phyloP scores from a whole-genome alignment of 345 rosid genomes.

The Erodium maritimum region DNA sequence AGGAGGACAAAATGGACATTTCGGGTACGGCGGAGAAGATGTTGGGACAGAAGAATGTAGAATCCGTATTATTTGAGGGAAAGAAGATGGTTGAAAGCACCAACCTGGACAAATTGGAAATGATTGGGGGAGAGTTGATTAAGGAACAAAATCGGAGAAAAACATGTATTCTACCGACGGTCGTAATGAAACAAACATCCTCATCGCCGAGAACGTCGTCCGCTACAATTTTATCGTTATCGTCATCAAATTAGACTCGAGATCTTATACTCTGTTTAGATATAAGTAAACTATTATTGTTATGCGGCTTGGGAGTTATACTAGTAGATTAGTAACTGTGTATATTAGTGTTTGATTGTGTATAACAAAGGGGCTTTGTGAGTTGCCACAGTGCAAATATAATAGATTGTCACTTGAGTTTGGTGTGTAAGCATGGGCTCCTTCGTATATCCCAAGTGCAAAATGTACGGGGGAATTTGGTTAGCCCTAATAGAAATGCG shows the following conservation, averaged over 20 bases:
- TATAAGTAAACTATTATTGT: too few species aligned
- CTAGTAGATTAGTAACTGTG: too few species aligned
- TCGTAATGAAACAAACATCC: conserved; percentile 64
- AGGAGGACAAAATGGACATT: not conserved
- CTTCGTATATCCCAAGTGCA: too few species aligned
- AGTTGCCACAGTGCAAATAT: too few species aligned
- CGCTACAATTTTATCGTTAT: conserved; percentile 13
- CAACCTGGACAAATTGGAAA: conserved; percentile 74
- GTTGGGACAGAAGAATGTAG: conserved; percentile 93
- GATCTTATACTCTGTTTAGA: too few species aligned
- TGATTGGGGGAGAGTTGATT: conserved; percentile 81
- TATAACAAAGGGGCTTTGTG: too few species aligned
- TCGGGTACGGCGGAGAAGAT: conserved; percentile 65
- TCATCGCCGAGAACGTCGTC: conserved; percentile 5
- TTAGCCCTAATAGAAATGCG: too few species aligned
- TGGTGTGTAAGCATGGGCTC: too few species aligned
- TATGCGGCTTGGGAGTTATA: too few species aligned
- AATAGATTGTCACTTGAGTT: too few species aligned
- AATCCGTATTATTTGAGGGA: conserved; percentile 80
- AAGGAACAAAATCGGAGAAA: conserved; percentile 90
- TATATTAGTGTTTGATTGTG: too few species aligned
- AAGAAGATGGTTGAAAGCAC: conserved; percentile 65
- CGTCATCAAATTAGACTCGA: conserved; percentile 1
- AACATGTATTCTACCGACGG: conserved; percentile 91
- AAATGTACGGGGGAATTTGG: too few species aligned